These are phyloP conservation scores for Colletotrichum simmondsii DNA, from an alignment of 2,329 filamentous ascomycete species.

Conservation along the genomic window DNA sequence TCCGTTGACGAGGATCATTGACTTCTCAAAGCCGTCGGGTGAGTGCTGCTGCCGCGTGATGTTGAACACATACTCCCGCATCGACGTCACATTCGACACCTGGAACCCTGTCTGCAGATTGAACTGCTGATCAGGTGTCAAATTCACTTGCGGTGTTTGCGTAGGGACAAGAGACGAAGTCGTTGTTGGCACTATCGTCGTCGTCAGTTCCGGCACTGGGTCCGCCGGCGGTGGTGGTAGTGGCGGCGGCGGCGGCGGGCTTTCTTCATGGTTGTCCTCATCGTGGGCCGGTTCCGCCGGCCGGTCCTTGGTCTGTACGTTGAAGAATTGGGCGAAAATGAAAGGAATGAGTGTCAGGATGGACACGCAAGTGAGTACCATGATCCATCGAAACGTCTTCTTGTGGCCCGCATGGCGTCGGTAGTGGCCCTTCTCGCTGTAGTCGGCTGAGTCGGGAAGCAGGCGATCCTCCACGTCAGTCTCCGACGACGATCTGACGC, in stretches of 20 bases:
- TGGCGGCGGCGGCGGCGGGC: background rate
- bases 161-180: conserved; percentile 10
- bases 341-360: conserved; percentile 26
- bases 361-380: conserved; percentile 26
- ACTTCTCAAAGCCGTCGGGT: conserved; percentile 65
- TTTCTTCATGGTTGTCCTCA: conserved; percentile 14
- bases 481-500: conserved; percentile 19
- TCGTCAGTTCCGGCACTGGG: conserved; percentile 2
- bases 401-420: conserved; percentile 11
- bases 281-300: conserved; percentile 19
- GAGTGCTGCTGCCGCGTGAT: conserved; percentile 59
- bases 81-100: conserved; percentile 12
- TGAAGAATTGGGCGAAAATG: conserved; percentile 32
- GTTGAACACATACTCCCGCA: conserved; percentile 65
- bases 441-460: conserved; percentile 10
- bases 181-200: background rate
- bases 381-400: conserved; percentile 29
- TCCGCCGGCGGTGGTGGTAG: background rate
- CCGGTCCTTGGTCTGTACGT: conserved; percentile 16
- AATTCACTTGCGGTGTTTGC: conserved; percentile 12
- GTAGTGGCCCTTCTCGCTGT: conserved; percentile 17
- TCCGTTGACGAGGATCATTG: conserved; percentile 71
- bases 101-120: conserved; percentile 20
- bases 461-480: conserved; percentile 26
- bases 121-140: conserved; percentile 25